Conservation (phyloP, 31 red algal genomes). For the Porphyra umbilicalis region DNA sequence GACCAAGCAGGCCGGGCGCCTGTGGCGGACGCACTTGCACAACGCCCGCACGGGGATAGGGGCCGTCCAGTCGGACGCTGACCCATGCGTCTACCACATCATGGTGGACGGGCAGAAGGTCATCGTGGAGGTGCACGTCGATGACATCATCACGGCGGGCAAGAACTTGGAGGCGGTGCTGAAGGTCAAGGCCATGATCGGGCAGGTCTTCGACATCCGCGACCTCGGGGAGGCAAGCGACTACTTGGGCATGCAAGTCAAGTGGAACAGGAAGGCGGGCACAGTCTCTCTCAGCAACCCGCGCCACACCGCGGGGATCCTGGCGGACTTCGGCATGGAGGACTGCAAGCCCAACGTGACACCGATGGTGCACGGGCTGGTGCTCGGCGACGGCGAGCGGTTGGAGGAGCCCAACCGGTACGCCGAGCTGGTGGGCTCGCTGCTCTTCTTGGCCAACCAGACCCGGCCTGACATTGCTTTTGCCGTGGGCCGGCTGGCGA, state of each 20-base stretch:
- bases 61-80: too few relatives aligned
- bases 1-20: constrained; percentile 26
- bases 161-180: neutral
- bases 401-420: too few relatives aligned
- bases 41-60: constrained; percentile 9
- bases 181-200: neutral
- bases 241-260: neutral
- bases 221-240: neutral
- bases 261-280: neutral
- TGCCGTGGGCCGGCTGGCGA: neutral
- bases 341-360: too few relatives aligned
- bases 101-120: neutral
- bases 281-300: neutral
- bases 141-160: constrained; percentile 2
- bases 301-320: neutral
- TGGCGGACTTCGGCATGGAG: too few relatives aligned
- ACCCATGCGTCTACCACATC: constrained; percentile 15
- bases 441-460: constrained; percentile 18
- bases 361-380: too few relatives aligned
- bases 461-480: constrained; percentile 9
- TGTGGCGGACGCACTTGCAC: constrained; percentile 3
- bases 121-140: neutral
- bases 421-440: constrained; percentile 6
- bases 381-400: too few relatives aligned
- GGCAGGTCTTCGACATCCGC: neutral